Percentiles rank a stretch among this genome's conserved stretches.
These are phyloP conservation scores for Anthracocystis panici-leucophaei DNA, from an alignment of 1,284 basidiomycete species.

Conservation along the genomic window DNA sequence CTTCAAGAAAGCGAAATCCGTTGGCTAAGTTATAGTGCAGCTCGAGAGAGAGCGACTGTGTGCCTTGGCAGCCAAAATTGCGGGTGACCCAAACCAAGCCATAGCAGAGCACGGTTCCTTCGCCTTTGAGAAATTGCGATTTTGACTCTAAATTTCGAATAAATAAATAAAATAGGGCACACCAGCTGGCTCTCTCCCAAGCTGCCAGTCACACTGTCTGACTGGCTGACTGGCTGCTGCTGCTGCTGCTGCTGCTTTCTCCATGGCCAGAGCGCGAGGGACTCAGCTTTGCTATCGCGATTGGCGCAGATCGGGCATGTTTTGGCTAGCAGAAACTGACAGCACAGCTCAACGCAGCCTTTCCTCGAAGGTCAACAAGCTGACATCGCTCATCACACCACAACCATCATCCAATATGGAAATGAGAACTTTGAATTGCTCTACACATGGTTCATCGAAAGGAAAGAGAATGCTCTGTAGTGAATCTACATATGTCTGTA, in stretches of 20 bases:
- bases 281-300: conserved; percentile 3
- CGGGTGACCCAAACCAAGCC: conserved; percentile 1
- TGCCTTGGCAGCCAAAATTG: not conserved
- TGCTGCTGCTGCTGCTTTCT: not conserved
- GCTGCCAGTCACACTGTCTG: not conserved
- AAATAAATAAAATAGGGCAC: not conserved
- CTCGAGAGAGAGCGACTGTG: no score
- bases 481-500: no score
- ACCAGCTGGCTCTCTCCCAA: not conserved
- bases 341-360: not conserved
- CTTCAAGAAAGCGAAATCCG: not conserved
- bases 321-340: not conserved
- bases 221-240: not conserved
- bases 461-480: not conserved
- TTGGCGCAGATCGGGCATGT: not conserved
- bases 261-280: not conserved
- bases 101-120: not conserved
- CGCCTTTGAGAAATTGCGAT: no score
- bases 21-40: no score
- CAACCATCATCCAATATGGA: not conserved
- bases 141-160: not conserved
- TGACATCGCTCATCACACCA: not conserved
- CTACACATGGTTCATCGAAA: not conserved
- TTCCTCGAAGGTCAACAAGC: not conserved
- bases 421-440: not conserved